Conservation (phyloP, 352 stramenopile genomes). For the Globisporangium nagaii region DNA sequence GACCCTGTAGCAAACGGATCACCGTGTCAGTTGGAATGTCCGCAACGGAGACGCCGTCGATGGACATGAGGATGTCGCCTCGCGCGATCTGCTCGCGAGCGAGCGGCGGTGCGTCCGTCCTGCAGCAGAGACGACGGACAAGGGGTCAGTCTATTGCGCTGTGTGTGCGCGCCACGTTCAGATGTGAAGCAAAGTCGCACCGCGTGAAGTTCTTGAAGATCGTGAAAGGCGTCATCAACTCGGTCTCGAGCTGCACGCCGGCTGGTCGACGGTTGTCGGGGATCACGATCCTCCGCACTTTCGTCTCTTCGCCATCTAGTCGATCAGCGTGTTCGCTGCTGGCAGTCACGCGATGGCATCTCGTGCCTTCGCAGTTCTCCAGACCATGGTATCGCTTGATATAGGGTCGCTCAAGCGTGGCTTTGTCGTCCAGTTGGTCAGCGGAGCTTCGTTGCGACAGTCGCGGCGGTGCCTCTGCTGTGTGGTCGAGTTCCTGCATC, state of each 20-base stretch:
- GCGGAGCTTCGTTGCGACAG: neutral
- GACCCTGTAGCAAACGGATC: conserved; percentile 13
- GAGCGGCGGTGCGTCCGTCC: conserved; percentile 8
- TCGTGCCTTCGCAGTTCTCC: conserved; percentile 13
- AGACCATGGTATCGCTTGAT: conserved; percentile 15
- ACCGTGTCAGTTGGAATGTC: conserved; percentile 26
- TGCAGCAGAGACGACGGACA: neutral
- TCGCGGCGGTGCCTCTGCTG: neutral
- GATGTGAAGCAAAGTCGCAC: neutral
- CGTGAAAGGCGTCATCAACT: conserved; percentile 20
- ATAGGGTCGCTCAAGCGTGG: neutral
- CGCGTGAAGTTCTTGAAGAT: conserved; percentile 33
- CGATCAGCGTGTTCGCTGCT: neutral
- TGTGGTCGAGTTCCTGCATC: neutral
- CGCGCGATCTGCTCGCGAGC: conserved; percentile 2
- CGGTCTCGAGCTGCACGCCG: conserved; percentile 32
- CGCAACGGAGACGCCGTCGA: conserved; percentile 21
- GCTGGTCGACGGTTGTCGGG: conserved; percentile 17
- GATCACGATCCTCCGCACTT: conserved; percentile 18
- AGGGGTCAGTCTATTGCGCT: no score
- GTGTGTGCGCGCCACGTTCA: no score
- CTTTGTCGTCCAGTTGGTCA: neutral
- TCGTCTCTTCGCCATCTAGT: neutral
- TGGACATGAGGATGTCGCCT: conserved; percentile 20
- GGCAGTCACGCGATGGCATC: conserved; percentile 1